Evolutionary conservation across 2,329 filamentous ascomycete genomes (phyloP).

Genomic region (Periconia digitata): DNA sequence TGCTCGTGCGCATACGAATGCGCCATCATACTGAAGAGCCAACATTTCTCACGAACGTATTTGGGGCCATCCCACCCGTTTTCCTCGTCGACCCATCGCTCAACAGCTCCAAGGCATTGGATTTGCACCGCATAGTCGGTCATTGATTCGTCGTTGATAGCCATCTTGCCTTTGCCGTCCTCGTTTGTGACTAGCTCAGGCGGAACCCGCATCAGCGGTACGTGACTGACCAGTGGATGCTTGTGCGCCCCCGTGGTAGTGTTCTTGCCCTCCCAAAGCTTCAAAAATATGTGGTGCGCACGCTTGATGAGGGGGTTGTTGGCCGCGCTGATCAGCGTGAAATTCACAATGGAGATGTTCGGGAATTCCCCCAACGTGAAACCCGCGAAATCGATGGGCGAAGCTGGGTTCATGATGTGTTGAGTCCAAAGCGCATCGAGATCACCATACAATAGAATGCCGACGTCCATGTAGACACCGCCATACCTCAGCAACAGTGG

Average conservation of each 20-base stretch:
- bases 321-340: constrained; percentile 19
- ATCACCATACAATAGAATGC: constrained; percentile 60
- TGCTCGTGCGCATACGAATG: constrained; percentile 43
- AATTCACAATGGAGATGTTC: constrained; percentile 24
- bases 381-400: constrained; percentile 44
- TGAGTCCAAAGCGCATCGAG: constrained; percentile 56
- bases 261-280: constrained; percentile 51
- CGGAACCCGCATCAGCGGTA: constrained; percentile 50
- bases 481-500: constrained; percentile 60
- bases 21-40: constrained; percentile 25
- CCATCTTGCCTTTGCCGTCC: constrained; percentile 39
- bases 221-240: constrained; percentile 55
- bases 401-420: constrained; percentile 51
- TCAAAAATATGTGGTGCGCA: constrained; percentile 54
- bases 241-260: constrained; percentile 47
- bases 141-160: constrained; percentile 47
- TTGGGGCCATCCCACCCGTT: constrained; percentile 57
- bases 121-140: constrained; percentile 62
- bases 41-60: constrained; percentile 47
- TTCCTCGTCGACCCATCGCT: constrained; percentile 55
- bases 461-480: constrained; percentile 61
- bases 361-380: constrained; percentile 25
- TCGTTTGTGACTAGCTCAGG: constrained; percentile 28
- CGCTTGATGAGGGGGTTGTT: constrained; percentile 54
- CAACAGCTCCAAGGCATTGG: constrained; percentile 54